phyloP scores from a whole-genome alignment of 2,329 filamentous ascomycete genomes.

The Fusarium sp. region DNA sequence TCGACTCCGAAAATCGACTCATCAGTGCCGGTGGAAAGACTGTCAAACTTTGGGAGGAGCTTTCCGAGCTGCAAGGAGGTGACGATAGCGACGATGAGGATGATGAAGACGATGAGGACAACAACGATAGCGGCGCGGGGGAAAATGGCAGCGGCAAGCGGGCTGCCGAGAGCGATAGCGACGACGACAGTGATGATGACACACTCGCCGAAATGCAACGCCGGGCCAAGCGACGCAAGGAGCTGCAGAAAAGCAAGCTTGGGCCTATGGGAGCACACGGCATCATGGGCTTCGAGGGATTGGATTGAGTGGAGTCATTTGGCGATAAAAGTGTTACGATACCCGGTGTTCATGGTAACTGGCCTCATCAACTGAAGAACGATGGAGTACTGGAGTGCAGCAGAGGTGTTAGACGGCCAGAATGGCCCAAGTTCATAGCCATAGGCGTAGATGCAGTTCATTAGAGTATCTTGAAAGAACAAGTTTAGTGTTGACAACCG shows the following conservation, averaged over 20 bases:
- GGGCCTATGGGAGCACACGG: constrained; percentile 66
- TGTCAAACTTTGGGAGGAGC: constrained; percentile 94
- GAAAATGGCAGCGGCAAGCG: constrained; percentile 61
- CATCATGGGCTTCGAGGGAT: constrained; percentile 63
- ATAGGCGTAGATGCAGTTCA: not conserved
- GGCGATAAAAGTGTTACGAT: constrained; percentile 28
- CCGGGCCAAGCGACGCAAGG: constrained; percentile 60
- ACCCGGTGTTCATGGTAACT: constrained; percentile 17
- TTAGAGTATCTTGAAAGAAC: not conserved
- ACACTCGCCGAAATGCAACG: constrained; percentile 59
- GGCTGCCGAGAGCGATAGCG: constrained; percentile 63
- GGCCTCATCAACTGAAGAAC: not conserved
- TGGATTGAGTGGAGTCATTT: constrained; percentile 54
- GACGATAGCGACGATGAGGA: constrained; percentile 52
- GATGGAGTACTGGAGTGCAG: not conserved
- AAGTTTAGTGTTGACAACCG: constrained; percentile 13
- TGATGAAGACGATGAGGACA: constrained; percentile 61
- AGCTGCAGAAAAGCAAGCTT: constrained; percentile 58
- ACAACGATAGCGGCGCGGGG: constrained; percentile 61
- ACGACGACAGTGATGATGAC: constrained; percentile 57
- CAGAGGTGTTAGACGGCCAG: not conserved
- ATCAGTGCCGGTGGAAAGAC: constrained; percentile 89
- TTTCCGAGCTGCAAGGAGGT: constrained; percentile 65
- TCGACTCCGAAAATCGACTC: constrained; percentile 87
- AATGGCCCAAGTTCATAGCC: not conserved